These are phyloP conservation scores for Blastomyces gilchristii DNA, from an alignment of 2,329 filamentous ascomycete genomes.

Conservation along the genomic window DNA sequence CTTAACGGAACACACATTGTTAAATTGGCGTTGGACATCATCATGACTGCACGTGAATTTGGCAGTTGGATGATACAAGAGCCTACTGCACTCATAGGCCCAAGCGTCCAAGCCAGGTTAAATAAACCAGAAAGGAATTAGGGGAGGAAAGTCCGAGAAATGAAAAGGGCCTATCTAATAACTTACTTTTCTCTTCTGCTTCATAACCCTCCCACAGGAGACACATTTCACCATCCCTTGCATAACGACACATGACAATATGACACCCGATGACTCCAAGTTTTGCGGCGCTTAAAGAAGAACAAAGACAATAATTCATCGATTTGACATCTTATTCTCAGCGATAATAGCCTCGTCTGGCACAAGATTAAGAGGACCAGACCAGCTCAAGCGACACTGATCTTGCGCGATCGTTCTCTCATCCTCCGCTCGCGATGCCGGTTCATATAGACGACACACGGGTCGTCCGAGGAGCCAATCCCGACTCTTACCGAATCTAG, in stretches of 20 bases:
- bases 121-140: background rate
- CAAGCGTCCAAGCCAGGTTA: too few species aligned
- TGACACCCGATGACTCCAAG: background rate
- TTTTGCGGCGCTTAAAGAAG: background rate
- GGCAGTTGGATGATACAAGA: too few species aligned
- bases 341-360: background rate
- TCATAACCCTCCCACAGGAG: background rate
- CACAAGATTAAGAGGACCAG: background rate
- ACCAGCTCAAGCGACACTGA: conserved; percentile 21
- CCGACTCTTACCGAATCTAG: conserved; percentile 28
- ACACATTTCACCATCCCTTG: background rate
- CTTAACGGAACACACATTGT: too few species aligned
- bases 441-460: conserved; percentile 32
- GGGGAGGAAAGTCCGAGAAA: background rate
- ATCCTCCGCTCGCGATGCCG: conserved; percentile 31
- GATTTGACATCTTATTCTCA: background rate
- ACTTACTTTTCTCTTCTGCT: background rate
- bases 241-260: background rate
- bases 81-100: too few species aligned
- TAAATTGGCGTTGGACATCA: too few species aligned
- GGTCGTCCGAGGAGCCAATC: conserved; percentile 32
- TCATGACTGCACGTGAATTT: too few species aligned
- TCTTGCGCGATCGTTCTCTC: conserved; percentile 26
- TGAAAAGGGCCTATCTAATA: background rate
- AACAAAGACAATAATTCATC: background rate